phyloP scores from a whole-genome alignment of 805 yeast species.

The Ogataea sp. region DNA sequence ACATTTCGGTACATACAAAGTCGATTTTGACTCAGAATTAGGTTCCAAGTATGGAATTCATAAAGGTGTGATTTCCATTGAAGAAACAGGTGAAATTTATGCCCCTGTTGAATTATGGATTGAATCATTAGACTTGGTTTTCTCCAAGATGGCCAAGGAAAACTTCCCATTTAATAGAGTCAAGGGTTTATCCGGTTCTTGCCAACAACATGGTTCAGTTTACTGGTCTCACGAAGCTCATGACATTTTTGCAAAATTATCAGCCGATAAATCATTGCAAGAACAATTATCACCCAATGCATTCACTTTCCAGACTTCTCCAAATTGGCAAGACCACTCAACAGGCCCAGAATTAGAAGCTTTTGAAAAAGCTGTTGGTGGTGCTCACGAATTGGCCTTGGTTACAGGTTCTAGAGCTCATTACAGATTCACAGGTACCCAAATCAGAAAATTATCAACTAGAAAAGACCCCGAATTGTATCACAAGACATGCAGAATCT shows the following conservation, averaged over 20 bases:
- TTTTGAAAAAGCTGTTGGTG: slow-evolving; percentile 58
- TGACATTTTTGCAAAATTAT: slow-evolving; percentile 29
- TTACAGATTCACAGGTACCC: slow-evolving; percentile 88
- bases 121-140: slow-evolving; percentile 65
- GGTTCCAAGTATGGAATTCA: slow-evolving; percentile 46
- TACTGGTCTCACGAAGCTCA: slow-evolving; percentile 57
- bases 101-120: slow-evolving; percentile 91
- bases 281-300: slow-evolving; percentile 42
- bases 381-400: slow-evolving; percentile 48
- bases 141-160: slow-evolving; percentile 40
- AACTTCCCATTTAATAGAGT: slow-evolving; percentile 53
- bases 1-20: slow-evolving; percentile 48
- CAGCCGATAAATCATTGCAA: slow-evolving; percentile 26
- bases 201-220: slow-evolving; percentile 91
- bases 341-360: slow-evolving; percentile 59
- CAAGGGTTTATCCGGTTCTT: slow-evolving; percentile 69
- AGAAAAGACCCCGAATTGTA: slow-evolving; percentile 45
- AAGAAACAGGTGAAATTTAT: slow-evolving; percentile 49
- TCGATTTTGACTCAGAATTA: slow-evolving; percentile 65
- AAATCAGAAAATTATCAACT: slow-evolving; percentile 64
- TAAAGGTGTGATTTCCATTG: slow-evolving; percentile 63
- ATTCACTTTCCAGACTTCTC: slow-evolving; percentile 59
- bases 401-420: slow-evolving; percentile 85
- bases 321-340: slow-evolving; percentile 95
- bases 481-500: slow-evolving; percentile 48